Base-by-base conservation (phyloP, 2,329 filamentous ascomycete genomes). In the Xylaria sp. region DNA sequence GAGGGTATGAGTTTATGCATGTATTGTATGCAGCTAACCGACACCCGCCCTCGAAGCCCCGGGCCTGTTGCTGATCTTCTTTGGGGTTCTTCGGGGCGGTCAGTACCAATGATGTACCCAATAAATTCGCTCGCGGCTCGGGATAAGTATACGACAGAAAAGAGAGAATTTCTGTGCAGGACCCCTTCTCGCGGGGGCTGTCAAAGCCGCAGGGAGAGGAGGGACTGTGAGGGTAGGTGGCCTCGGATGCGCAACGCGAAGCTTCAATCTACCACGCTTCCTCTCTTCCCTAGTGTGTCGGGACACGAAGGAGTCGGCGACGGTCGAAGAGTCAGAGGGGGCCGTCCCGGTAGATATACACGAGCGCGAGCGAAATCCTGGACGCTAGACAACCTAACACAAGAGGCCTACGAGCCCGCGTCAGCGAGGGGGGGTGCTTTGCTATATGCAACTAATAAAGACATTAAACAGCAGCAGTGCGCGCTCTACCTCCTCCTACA, bases 261-360 rank as follows among this genome's bases (percentile, higher is more conserved):
- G 67, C 60, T 70, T 70, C 67, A 64, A 71, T 72, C 66, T 68
- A 60, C 68, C 71, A 70, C 72, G 65, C 66, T 66, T 66, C 63
- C 65, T 63, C 50, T 60, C 57, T 68, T 61, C 65, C 64, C 63
- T 72, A 32, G 69, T 72, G 72, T 66, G 67, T 70, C 58, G 63
- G 70, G 66, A 65, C 68, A 72, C 58, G 68, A 71, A 67, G 68
- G 67, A 64, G 52, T 60, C 69, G 62, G 70, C 53, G 57, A 43
- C 50, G 67, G 66, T 56, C 70, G 67, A 43, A 62, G 63, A 68
- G 60, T 67, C 65, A 71, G 73, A 73, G 73, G 72, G 68, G 67
- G 63, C 53, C 66, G 66, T 60, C 69, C 69, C 71, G 72, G 72
- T 75, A 74, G 72, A 74, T 75, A 74, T 71, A 75, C 67, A 66